Base-by-base conservation (phyloP, 139 green algal genomes). In the Edaphochlamys debaryana region DNA sequence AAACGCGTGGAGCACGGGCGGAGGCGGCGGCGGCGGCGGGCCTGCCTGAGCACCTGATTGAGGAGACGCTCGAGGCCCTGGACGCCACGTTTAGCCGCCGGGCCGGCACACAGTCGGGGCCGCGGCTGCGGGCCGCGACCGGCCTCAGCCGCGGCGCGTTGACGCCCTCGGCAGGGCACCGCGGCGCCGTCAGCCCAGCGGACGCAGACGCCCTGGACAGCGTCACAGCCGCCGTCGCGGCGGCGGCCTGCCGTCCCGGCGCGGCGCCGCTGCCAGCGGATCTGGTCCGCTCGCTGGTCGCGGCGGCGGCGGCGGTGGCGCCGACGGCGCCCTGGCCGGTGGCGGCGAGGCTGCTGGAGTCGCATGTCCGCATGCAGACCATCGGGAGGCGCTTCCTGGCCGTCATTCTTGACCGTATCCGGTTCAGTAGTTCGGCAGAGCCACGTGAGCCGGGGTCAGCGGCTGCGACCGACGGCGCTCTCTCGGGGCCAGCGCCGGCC, bases 281-380 rank as follows among this genome's bases (percentile, higher is more conserved):
- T 45, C 48, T 83, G 4, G 63, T 13, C 23, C 77, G 77, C 7
- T 75, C 63, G 63, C 41, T 81, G 15, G 77, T 83, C 32, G 64
- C 63, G 15, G 62, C 77, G 15, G 63, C 63, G 9, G 36, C 63
- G 0, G 63, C 32, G n/a, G 63, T 27, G 9, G 64, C 64, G 45
- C 23, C 36, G 4, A 68, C 11, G 19, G 63, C 63, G 22, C 27
- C 77, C 20, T 83, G 77, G 63, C 42, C 77, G 2, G 34, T 56
- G 20, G 45, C 64, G 3, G 63, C 63, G 5, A 13, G 4, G 34
- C 34, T 67, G 45, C 64, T 83, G 25, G 4, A 30, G 8, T 36
- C 45, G 3, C 22, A 58, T 3, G 17, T 72, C 4, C 40, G 29
- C 60, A 62, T 81, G 75, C 2, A n/a, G 3, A 42, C 30, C 25